These are phyloP conservation scores for Trichoderma aggressivum DNA, from an alignment of 2,329 filamentous ascomycete genomes.

Conservation along the genomic window DNA sequence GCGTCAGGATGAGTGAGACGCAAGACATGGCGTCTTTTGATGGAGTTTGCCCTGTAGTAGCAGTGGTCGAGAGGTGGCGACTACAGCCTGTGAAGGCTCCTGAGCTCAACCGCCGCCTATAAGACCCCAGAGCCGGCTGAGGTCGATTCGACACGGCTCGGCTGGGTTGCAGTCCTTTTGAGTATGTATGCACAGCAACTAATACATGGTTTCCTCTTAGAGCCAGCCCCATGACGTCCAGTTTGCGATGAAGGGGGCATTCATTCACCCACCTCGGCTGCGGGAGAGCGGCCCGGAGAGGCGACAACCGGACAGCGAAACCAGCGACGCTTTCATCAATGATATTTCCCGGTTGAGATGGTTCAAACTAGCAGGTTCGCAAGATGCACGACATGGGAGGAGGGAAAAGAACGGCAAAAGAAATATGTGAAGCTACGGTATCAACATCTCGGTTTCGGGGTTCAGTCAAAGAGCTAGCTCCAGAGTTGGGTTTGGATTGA, in stretches of 20 bases:
- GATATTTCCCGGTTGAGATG: not conserved
- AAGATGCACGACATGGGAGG: not conserved
- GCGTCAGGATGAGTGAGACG: slow-evolving; percentile 27
- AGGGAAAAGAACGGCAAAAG: not conserved
- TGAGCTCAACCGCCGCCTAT: not conserved
- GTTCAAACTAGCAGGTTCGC: not conserved
- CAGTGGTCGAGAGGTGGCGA: not conserved
- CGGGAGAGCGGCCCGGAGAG: not conserved
- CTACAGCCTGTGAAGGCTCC: not conserved
- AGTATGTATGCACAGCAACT: not conserved
- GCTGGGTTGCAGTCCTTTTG: not conserved
- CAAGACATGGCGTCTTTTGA: slow-evolving; percentile 12
- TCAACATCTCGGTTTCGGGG: not conserved
- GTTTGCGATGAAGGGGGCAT: not conserved
- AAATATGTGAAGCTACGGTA: not conserved
- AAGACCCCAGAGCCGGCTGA: not conserved
- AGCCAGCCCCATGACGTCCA: not conserved
- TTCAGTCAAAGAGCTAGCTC: not conserved
- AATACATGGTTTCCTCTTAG: not conserved
- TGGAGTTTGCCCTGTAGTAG: not conserved
- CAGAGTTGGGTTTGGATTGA: not conserved
- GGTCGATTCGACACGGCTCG: not conserved
- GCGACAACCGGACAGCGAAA: not conserved
- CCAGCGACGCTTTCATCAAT: slow-evolving; percentile 1
- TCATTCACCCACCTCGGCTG: not conserved